Base-by-base conservation (phyloP, 176 grass and related monocot genomes). In the Typha latifolia region DNA sequence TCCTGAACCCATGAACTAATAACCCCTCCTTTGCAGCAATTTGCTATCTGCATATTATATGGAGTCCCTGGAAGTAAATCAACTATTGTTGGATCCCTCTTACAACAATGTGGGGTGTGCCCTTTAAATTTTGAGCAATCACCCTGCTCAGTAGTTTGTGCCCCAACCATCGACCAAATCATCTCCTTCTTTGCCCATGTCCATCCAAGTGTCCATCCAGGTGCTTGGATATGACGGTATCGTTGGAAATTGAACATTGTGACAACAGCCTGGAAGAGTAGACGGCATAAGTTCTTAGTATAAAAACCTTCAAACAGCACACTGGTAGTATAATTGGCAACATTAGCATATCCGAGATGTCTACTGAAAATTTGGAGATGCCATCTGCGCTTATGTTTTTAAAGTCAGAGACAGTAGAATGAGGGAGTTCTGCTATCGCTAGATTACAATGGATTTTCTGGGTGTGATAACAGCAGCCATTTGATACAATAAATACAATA, bases 81-180 rank as follows among this genome's bases (percentile, higher is more conserved):
- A 0, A 95, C 83, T n/a, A 95, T 32, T 0, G 29, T 77, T 1
- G 90, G 90, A 22, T 95, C 78, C 55, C 22, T 82, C 78, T 90
- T 90, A 69, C 90, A 95, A 23, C 86, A 82, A 63, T 95, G 86
- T 6, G 86, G 90, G 66, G 2, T 14, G 43, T 43, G 47, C 5
- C 78, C 75, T 62, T 86, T 90, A 77, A 95, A 95, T 10, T 74
- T 77, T 29, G 90, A 95, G 80, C 90, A 95, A 57, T 95, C 90
- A 26, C 90, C 90, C 79, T 95, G 90, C 67, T 95, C 83, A 11
- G 86, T 95, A 23, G 90, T 49, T 71, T 86, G 78, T 49, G 90
- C 83, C 12, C 90, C 90, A 34, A 77, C 78, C 86, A 95, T 95
- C 12, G 90, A 89, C 90, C 90, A 95, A 55, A 95, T 95, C n/a